Evolutionary conservation across 2,329 filamentous ascomycete species (phyloP).

Genomic region (Alternaria panax): DNA sequence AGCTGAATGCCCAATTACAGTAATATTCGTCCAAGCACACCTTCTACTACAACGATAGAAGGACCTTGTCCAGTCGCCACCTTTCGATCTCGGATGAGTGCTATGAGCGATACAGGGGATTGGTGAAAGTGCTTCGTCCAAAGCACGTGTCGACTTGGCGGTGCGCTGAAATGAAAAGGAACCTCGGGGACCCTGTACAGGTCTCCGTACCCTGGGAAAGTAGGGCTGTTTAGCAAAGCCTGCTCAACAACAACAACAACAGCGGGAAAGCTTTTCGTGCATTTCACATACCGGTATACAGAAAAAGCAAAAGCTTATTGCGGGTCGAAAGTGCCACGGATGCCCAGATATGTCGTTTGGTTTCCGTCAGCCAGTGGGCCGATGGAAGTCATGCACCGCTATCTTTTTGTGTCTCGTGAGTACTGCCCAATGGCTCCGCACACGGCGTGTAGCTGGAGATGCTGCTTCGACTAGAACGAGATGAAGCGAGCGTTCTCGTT

Average conservation of each 20-base stretch:
- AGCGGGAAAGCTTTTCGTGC: neutral
- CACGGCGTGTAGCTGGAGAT: conserved; percentile 18
- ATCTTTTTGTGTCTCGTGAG: conserved; percentile 27
- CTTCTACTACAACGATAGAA: conserved; percentile 32
- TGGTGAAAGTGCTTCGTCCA: conserved; percentile 24
- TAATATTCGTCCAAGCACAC: conserved; percentile 23
- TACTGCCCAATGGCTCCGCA: conserved; percentile 27
- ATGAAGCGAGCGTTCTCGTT: conserved; percentile 29
- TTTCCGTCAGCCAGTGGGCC: conserved; percentile 30
- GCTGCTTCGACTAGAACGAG: conserved; percentile 16
- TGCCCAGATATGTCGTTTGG: conserved; percentile 23
- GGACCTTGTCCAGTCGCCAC: conserved; percentile 37
- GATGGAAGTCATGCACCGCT: conserved; percentile 26
- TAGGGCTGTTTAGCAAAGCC: conserved; percentile 17
- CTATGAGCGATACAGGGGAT: conserved; percentile 25
- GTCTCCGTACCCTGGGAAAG: conserved; percentile 9
- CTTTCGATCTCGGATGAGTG: conserved; percentile 33
- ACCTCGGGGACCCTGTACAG: conserved; percentile 16
- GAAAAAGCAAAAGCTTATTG: conserved; percentile 26
- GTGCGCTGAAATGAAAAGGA: conserved; percentile 18
- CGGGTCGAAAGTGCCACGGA: conserved; percentile 32
- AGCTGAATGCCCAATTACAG: conserved; percentile 35
- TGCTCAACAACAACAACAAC: conserved; percentile 10
- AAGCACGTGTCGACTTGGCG: conserved; percentile 31
- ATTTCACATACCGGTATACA: conserved; percentile 7